Evolutionary conservation across 2,329 filamentous ascomycete species (phyloP).

Genomic region (Plenodomus biglobosus): DNA sequence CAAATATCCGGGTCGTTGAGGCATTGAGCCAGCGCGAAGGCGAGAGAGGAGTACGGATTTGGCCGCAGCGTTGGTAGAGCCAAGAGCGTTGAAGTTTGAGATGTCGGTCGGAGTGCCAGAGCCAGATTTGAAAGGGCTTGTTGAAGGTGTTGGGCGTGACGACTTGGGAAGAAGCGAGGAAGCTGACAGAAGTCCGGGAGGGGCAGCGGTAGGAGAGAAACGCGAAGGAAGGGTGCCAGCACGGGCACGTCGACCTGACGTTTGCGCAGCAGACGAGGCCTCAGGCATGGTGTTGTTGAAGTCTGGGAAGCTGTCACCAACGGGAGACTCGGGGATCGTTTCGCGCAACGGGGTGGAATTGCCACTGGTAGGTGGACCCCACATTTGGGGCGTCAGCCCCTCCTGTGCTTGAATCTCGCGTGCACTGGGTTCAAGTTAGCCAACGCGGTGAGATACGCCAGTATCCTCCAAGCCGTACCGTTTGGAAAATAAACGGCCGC

Average conservation of each 20-base stretch:
- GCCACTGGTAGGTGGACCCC: slow-evolving; percentile 94
- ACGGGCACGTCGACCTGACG: slow-evolving; percentile 74
- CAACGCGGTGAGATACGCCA: slow-evolving; percentile 32
- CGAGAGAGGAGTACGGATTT: slow-evolving; percentile 79
- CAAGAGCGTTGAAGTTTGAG: slow-evolving; percentile 46
- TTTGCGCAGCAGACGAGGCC: slow-evolving; percentile 58
- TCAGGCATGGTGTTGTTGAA: slow-evolving; percentile 73
- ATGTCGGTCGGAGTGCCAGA: slow-evolving; percentile 45
- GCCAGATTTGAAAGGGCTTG: slow-evolving; percentile 80
- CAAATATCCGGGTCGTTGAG: slow-evolving; percentile 75
- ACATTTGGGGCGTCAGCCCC: slow-evolving; percentile 72
- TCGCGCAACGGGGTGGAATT: slow-evolving; percentile 95
- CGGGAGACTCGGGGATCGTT: slow-evolving; percentile 95
- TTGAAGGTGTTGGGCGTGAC: slow-evolving; percentile 80
- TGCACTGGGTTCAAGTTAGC: slow-evolving; percentile 61
- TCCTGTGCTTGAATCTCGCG: slow-evolving; percentile 97
- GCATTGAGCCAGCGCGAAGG: slow-evolving; percentile 89
- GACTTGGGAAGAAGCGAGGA: slow-evolving; percentile 69
- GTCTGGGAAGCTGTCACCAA: slow-evolving; percentile 88
- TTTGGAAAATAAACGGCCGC: slow-evolving; percentile 80
- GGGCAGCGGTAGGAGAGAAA: slow-evolving; percentile 75
- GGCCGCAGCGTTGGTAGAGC: slow-evolving; percentile 53
- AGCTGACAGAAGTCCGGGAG: slow-evolving; percentile 57
- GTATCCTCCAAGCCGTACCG: slow-evolving; percentile 75
- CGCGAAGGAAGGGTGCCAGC: slow-evolving; percentile 96